Percentiles rank a stretch among this genome's conserved stretches.
phyloP scores from a whole-genome alignment of 495 filamentous ascomycete genomes.

The Amorphotheca resinae region DNA sequence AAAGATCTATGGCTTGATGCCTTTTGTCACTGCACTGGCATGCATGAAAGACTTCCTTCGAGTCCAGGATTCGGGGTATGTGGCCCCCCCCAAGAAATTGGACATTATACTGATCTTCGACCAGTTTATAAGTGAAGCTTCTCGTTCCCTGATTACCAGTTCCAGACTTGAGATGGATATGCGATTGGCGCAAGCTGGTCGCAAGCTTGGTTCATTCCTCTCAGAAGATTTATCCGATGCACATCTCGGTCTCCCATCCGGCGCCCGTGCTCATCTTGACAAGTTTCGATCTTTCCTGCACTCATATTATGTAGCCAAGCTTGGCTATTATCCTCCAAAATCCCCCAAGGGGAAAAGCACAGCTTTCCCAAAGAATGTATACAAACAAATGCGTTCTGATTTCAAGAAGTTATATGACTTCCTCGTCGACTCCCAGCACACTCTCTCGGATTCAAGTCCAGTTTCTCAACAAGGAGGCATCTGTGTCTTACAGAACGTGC shows the following conservation, averaged over 20 bases:
- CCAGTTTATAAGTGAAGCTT: constrained; percentile 39
- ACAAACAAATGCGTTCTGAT: constrained; percentile 44
- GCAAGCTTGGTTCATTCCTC: constrained; percentile 43
- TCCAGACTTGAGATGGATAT: constrained; percentile 50
- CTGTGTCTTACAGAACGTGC: constrained; percentile 45
- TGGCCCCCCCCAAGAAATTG: constrained; percentile 1
- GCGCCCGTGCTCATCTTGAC: constrained; percentile 44
- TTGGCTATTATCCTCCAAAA: constrained; percentile 57
- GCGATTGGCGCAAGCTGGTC: constrained; percentile 34
- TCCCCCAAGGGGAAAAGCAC: too few species aligned
- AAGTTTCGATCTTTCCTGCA: constrained; percentile 50
- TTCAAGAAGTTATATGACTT: constrained; percentile 50
- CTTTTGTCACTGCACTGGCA: constrained; percentile 55
- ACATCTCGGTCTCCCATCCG: constrained; percentile 39
- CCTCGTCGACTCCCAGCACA: constrained; percentile 42
- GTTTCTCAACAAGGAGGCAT: constrained; percentile 40
- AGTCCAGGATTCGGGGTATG: constrained; percentile 44
- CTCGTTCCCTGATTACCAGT: constrained; percentile 46
- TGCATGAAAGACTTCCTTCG: constrained; percentile 40
- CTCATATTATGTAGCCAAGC: constrained; percentile 43
- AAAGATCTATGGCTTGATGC: constrained; percentile 47
- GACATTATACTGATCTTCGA: not conserved
- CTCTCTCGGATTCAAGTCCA: constrained; percentile 26
- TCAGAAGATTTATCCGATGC: constrained; percentile 45
- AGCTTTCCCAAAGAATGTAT: constrained; percentile 39